Conservation (phyloP, 2,329 filamentous ascomycete species). For the Aspergillus sp. region DNA sequence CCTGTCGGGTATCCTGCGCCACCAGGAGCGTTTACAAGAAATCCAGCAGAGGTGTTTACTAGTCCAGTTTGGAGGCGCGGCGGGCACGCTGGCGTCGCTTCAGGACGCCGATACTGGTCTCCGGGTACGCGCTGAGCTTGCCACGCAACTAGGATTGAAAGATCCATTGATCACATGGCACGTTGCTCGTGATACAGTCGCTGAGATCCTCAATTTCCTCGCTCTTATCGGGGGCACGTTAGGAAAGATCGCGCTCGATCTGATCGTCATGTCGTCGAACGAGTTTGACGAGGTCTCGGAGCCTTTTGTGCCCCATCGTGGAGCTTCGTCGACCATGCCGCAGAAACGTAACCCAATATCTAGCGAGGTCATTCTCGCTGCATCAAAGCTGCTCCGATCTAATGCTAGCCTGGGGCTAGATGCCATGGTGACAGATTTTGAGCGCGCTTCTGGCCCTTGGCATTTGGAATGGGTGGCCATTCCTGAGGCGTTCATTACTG, state of each 20-base stretch:
- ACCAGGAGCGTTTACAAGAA: conserved; percentile 50
- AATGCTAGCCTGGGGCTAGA: conserved; percentile 55
- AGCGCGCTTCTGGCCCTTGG: conserved; percentile 59
- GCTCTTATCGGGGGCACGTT: conserved; percentile 55
- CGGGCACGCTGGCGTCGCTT: conserved; percentile 55
- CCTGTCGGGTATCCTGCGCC: conserved; percentile 51
- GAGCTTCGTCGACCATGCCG: conserved; percentile 58
- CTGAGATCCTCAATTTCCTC: conserved; percentile 55
- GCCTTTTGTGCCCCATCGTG: conserved; percentile 56
- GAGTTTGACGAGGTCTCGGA: conserved; percentile 57
- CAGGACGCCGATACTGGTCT: conserved; percentile 50
- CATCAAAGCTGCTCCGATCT: conserved; percentile 54
- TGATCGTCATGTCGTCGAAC: conserved; percentile 60
- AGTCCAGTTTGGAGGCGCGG: conserved; percentile 59
- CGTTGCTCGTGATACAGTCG: conserved; percentile 54
- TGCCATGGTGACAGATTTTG: conserved; percentile 59
- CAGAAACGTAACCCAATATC: conserved; percentile 61
- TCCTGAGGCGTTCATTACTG: conserved; percentile 55
- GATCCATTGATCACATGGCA: conserved; percentile 60
- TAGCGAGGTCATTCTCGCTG: conserved; percentile 56
- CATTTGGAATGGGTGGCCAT: conserved; percentile 60
- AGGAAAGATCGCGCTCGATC: conserved; percentile 57
- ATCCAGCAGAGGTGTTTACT: conserved; percentile 49
- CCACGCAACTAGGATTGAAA: conserved; percentile 47
- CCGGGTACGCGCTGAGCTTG: conserved; percentile 51